phyloP scores from a whole-genome alignment of 805 yeast genomes.

The Metschnikowia cubensis region DNA sequence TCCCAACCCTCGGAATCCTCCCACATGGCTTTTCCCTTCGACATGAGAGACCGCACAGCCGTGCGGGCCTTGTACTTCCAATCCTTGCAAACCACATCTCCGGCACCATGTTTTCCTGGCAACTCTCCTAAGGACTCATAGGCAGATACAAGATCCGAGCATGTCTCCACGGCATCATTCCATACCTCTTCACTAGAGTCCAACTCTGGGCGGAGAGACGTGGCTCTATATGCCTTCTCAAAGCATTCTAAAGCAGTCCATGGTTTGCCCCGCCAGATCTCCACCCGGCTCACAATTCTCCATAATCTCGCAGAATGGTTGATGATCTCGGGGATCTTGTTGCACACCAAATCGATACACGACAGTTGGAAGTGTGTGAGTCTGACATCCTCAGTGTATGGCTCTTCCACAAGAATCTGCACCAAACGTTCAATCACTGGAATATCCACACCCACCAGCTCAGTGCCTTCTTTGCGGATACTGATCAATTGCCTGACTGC shows the following conservation, averaged over 20 bases:
- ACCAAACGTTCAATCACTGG: conserved; percentile 72
- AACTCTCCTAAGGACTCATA: conserved; percentile 84
- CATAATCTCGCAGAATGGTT: conserved; percentile 68
- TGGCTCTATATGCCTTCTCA: conserved; percentile 81
- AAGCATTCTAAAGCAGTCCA: conserved; percentile 84
- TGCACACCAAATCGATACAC: conserved; percentile 69
- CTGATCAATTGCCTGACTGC: conserved; percentile 67
- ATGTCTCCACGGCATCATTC: conserved; percentile 76
- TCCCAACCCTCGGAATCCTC: conserved; percentile 78
- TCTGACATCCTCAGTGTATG: conserved; percentile 43
- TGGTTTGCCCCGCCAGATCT: conserved; percentile 80
- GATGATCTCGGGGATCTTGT: conserved; percentile 61
- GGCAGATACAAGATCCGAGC: conserved; percentile 76
- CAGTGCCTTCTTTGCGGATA: conserved; percentile 49
- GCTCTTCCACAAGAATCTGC: conserved; percentile 54
- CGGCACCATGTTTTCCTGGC: conserved; percentile 76
- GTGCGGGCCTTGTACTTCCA: conserved; percentile 85
- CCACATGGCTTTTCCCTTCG: conserved; percentile 78
- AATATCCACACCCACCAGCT: conserved; percentile 61
- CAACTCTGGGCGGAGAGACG: conserved; percentile 60
- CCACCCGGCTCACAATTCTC: conserved; percentile 81
- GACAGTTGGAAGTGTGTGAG: conserved; percentile 61
- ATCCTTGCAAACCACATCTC: conserved; percentile 81
- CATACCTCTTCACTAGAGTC: conserved; percentile 59
- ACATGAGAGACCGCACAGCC: conserved; percentile 66